phyloP scores from a whole-genome alignment of 345 rosid genomes.

The Eucalyptus regnans region DNA sequence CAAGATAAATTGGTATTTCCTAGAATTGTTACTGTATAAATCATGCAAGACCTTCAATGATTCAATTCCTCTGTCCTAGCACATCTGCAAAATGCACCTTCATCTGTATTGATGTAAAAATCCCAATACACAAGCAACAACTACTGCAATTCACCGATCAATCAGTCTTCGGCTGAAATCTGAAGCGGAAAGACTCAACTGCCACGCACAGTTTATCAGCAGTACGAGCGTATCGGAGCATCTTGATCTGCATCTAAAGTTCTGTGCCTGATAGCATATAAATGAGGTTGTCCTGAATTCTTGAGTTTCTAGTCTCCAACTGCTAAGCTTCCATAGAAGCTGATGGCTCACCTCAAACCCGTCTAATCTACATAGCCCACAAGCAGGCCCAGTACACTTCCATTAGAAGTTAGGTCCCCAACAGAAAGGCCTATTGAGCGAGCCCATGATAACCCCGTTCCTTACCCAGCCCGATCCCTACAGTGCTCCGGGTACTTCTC shows the following conservation, averaged over 20 bases:
- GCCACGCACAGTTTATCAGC: background rate
- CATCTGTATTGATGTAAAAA: background rate
- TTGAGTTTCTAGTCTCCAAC: background rate
- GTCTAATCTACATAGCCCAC: background rate
- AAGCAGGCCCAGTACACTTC: background rate
- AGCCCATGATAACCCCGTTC: background rate
- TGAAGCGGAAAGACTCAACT: background rate
- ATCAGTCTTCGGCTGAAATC: background rate
- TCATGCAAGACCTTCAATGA: background rate
- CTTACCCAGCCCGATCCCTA: background rate
- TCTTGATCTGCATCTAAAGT: background rate
- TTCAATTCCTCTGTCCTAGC: background rate
- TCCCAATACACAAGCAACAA: background rate
- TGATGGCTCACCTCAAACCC: background rate
- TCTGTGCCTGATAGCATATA: background rate
- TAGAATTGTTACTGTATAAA: background rate
- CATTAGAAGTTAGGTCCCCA: background rate
- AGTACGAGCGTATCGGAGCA: background rate
- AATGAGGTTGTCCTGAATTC: background rate
- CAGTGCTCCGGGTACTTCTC: background rate
- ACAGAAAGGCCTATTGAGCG: background rate
- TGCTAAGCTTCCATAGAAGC: background rate
- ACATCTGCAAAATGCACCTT: background rate
- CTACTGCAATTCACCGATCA: background rate
- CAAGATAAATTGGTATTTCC: background rate